Evolutionary conservation across 768 basidiomycete genomes (phyloP), one percentile per base, ranked within the genome.

Genomic region (Psilocybe cubensis): DNA sequence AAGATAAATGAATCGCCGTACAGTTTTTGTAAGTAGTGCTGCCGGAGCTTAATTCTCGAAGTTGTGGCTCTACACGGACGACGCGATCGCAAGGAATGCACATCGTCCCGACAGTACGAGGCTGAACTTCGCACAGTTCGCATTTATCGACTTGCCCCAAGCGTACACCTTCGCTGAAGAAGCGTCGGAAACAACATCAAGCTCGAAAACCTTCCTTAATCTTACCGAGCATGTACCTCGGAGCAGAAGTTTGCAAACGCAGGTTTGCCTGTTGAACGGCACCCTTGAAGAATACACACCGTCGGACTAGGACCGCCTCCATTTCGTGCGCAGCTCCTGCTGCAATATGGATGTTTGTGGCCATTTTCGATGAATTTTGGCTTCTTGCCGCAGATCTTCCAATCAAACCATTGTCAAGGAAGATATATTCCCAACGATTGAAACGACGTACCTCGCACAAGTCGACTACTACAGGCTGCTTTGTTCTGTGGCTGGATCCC

Each of bases 281-380:
- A 87, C 35, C 79, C 80, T 55, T 70, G 78, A 64, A 86, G 77
- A 21, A 68, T 56, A 66, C 85, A 87, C 18, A 74, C 72, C 17
- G 69, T 67, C 18, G 76, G 72, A 57, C 66, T 74, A 40, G 71
- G 63, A 40, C 71, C 75, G 57, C 74, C 70, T 40, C 74, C 77
- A 58, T 71, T 78, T 44, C 83, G 75, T 52, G 86, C 86, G 65
- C 86, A 87, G 48, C 79, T 84, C 61, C 77, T 83, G 62, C 86
- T 78, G 64, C 86, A 87, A 66, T 82, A 88, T 28, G 80, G 77
- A 63, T 87, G 84, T 59, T 76, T 76, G 59, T 75, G 69, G 17
- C 86, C 86, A 58, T 81, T 78, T 62, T 86, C 86, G n/a, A 84
- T 69, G 66, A 80, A 87, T 73, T 83, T 87, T 12, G 85, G 83